phyloP scores from a whole-genome alignment of 208 protist species.

The Naegleria gruberi region DNA sequence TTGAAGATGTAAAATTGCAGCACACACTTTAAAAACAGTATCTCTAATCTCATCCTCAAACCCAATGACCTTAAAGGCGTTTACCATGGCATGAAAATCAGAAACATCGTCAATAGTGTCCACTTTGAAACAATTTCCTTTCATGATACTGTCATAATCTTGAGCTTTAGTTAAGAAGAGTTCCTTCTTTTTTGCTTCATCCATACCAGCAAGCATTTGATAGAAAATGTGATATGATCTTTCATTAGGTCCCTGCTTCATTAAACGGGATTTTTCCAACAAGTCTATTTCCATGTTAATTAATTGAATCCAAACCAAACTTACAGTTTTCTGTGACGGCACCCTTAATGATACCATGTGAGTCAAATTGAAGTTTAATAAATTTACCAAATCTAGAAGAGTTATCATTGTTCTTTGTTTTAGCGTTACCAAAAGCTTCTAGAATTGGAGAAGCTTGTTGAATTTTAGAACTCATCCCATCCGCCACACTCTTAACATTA shows the following conservation, averaged over 20 bases:
- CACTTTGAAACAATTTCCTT: slow-evolving; percentile 65
- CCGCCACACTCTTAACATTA: background rate
- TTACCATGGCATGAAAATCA: slow-evolving; percentile 61
- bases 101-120: slow-evolving; percentile 70
- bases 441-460: slow-evolving; percentile 52
- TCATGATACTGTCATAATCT: slow-evolving; percentile 73
- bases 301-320: background rate
- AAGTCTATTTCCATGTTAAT: slow-evolving; percentile 27
- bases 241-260: slow-evolving; percentile 48
- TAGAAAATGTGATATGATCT: slow-evolving; percentile 74
- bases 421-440: slow-evolving; percentile 58
- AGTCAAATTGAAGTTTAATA: slow-evolving; percentile 42
- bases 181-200: slow-evolving; percentile 10
- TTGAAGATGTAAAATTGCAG: slow-evolving; percentile 76
- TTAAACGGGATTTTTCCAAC: slow-evolving; percentile 46
- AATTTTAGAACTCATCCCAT: slow-evolving; percentile 27
- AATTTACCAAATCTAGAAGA: slow-evolving; percentile 46
- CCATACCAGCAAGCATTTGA: slow-evolving; percentile 52
- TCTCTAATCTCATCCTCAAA: slow-evolving; percentile 48
- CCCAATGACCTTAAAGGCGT: slow-evolving; percentile 61
- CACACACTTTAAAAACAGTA: slow-evolving; percentile 72
- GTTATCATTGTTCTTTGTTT: slow-evolving; percentile 56
- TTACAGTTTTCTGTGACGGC: slow-evolving; percentile 36
- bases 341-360: slow-evolving; percentile 38
- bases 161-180: slow-evolving; percentile 49